A percentile compares a stretch with the other conserved stretches of the same genome.
Conservation (phyloP, 169 alveolate species). For the Eimeria praecox region DNA sequence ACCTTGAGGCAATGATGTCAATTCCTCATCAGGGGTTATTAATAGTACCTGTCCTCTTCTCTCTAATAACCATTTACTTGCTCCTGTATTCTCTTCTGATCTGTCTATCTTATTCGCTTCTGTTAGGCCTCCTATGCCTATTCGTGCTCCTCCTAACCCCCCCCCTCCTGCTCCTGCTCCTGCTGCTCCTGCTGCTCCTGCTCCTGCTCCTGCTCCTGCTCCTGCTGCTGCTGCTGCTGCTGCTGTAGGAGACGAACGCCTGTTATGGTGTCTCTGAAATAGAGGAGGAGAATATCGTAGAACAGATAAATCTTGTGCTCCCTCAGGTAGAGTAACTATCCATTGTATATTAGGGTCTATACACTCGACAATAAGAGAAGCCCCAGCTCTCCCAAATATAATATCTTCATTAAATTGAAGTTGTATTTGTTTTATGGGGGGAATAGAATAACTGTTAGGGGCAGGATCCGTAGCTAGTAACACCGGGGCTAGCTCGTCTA, state of each 20-base stretch:
- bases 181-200: constrained; percentile 61
- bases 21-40: constrained; percentile 81
- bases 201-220: neutral
- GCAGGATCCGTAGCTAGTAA: constrained; percentile 82
- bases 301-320: constrained; percentile 20
- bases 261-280: neutral
- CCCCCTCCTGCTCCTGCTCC: constrained; percentile 15
- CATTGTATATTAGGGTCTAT: constrained; percentile 50
- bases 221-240: constrained; percentile 26
- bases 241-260: constrained; percentile 15
- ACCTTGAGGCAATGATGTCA: constrained; percentile 86
- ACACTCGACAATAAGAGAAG: constrained; percentile 52
- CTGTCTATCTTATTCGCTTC: too few relatives aligned
- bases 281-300: constrained; percentile 20
- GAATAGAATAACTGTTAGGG: constrained; percentile 81
- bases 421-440: constrained; percentile 84
- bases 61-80: constrained; percentile 78
- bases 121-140: too few relatives aligned
- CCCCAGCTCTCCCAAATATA: constrained; percentile 69
- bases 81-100: neutral
- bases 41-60: constrained; percentile 82
- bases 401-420: constrained; percentile 84
- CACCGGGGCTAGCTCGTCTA: constrained; percentile 84
- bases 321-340: constrained; percentile 77
- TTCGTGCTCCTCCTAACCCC: too few relatives aligned